A percentile compares a stretch with the other conserved stretches of the same genome.
These are phyloP conservation scores for Neofusicoccum parvum DNA, from an alignment of 2,329 filamentous ascomycete genomes.

Conservation along the genomic window DNA sequence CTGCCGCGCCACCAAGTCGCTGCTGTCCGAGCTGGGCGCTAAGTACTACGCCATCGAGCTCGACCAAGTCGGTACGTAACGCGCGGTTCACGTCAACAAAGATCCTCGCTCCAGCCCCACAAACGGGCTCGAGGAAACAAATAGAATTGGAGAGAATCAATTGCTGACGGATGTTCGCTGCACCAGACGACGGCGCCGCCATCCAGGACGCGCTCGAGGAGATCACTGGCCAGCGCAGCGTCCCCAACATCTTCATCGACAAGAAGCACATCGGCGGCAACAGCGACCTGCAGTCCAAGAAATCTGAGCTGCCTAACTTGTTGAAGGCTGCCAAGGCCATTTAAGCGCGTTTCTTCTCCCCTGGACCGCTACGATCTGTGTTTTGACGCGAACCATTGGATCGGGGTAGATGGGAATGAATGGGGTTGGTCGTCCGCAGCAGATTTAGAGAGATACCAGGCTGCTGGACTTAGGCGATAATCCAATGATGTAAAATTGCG, in stretches of 20 bases:
- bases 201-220: conserved; percentile 83
- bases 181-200: conserved; percentile 73
- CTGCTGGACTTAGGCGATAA: neutral
- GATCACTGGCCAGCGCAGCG: conserved; percentile 80
- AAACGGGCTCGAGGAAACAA: too few species aligned
- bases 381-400: too few species aligned
- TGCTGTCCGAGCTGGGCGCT: conserved; percentile 69
- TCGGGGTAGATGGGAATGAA: neutral
- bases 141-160: neutral
- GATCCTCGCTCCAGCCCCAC: too few species aligned
- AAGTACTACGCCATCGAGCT: conserved; percentile 79
- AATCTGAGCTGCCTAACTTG: conserved; percentile 64
- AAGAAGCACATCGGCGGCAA: conserved; percentile 95
- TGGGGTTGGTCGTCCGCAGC: neutral
- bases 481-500: neutral
- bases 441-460: conserved; percentile 8
- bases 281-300: conserved; percentile 76
- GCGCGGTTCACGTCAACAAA: neutral
- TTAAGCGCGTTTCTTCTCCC: conserved; percentile 39
- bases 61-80: conserved; percentile 73
- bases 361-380: too few species aligned
- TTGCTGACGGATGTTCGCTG: conserved; percentile 25
- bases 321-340: conserved; percentile 66
- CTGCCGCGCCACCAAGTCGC: conserved; percentile 77
- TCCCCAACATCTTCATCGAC: conserved; percentile 93